Evolutionary conservation across 257 asterid species (phyloP), one percentile per base, ranked within the genome.

Genomic region (Parsonsia alboflavescens): DNA sequence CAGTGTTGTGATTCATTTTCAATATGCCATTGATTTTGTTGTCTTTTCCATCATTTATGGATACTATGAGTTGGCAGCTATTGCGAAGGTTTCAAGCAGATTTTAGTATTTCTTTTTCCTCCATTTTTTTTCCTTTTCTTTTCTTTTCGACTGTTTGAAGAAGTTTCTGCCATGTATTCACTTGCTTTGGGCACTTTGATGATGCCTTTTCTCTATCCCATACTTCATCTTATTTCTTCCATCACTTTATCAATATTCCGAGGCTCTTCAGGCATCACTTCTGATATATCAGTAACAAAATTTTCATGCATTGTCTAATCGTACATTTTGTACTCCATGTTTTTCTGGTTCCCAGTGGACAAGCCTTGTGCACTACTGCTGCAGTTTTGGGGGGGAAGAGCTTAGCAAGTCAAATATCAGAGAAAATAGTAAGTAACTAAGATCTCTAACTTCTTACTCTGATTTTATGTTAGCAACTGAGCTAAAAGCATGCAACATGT

Each of bases 381-480:
- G 99, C 99, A 21, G 99, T 95, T 70, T 70, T 95, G 6, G 99
- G 98, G 72, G 98, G 99, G 61, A 95, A 95, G 85, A 90, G 96
- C 72, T 84, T 95, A 58, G 99, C 99, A 68, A 80, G 84, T 67
- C 90, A 89, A 85, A 92, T 95, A 82, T 95, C 99, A 41, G 98
- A 92, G 81, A 92, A 83, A 88, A 72, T 88, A 10, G 98, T 95
- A 69, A 83, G 92, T 82, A n/a, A 71, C 28, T 71, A n/a, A 42
- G 30, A 61, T 71, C 54, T 59, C 26, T 66, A 10, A 0, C 71
- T 30, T 39, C 61, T 52, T 36, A 24, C 44, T 64, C 26, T 67
- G 74, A 24, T 64, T 57, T 70, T 22, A 58, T 44, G 61, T 61
- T 15, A 16, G 68, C 30, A 76, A 33, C 75, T 79, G 72, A 80